Base-by-base conservation (phyloP, 768 basidiomycete genomes). In the Tephrocybe sp. region DNA sequence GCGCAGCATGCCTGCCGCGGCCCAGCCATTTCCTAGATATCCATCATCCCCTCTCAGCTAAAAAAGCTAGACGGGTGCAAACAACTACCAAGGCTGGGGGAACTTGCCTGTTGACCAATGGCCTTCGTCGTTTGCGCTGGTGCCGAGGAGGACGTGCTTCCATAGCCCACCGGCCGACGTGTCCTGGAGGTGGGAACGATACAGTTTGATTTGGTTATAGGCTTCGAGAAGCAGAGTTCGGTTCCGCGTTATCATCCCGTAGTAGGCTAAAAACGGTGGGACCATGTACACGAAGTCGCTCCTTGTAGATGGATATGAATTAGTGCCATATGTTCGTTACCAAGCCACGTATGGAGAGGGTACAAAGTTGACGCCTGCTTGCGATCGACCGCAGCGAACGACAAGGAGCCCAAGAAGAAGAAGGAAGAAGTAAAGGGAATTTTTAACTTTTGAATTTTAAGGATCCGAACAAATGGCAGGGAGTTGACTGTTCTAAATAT, bases 11-110 rank as follows among this genome's bases (percentile, higher is more conserved):
- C 93, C 93, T 15, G 84, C 87, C 0, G 90, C 90, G 0, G 88
- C 93, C 93, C 93, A 96, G 2, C 74, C 93, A 50, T 94, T 93
- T 0, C 92, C 92, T 88, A 36, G n/a, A n/a, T n/a, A 36, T n/a
- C 34, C 9, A 8, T 7, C 15, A 36, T 12, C 15, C 34, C 4
- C 9, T 9, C 4, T n/a, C 34, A 12, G 8, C 15, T 36, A 15
- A 6, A 18, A n/a, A n/a, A n/a, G n/a, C n/a, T n/a, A n/a, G n/a
- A n/a, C n/a, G n/a, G n/a, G n/a, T n/a, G n/a, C n/a, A n/a, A n/a
- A n/a, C n/a, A n/a, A n/a, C n/a, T n/a, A n/a, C n/a, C n/a, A n/a
- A n/a, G n/a, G n/a, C n/a, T n/a, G n/a, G n/a, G 42, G 8, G 12
- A 17, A 7, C 3, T 28, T 41, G 85, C 88, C 88, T 3, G 91